These are phyloP conservation scores for Populus davidiana DNA, from an alignment of 345 rosid genomes.

Conservation along the genomic window DNA sequence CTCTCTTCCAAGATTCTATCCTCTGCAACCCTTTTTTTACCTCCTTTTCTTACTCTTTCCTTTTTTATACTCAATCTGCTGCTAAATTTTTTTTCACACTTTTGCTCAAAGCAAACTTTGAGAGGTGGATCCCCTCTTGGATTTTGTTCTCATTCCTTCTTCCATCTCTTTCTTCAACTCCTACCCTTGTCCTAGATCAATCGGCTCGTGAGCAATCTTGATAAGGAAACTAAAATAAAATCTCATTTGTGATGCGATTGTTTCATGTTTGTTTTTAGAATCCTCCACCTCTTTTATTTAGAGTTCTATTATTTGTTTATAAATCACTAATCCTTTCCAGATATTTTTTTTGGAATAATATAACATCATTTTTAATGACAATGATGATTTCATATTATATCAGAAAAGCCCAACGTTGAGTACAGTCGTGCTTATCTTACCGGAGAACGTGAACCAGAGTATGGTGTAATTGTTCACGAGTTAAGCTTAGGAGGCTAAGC, in stretches of 20 bases:
- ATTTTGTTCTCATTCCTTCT: background rate
- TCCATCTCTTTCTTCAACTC: background rate
- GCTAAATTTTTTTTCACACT: background rate
- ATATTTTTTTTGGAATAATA: background rate
- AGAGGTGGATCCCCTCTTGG: background rate
- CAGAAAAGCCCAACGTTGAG: background rate
- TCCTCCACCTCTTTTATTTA: background rate
- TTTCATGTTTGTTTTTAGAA: background rate
- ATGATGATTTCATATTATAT: background rate
- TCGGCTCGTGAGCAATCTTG: background rate
- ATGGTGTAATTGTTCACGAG: background rate
- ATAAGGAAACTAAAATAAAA: background rate
- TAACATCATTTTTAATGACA: background rate
- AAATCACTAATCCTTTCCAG: background rate
- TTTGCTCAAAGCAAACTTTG: background rate
- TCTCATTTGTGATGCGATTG: background rate
- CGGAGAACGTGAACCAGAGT: background rate
- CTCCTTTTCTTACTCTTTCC: background rate
- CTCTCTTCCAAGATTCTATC: background rate
- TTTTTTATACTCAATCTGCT: background rate
- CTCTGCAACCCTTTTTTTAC: background rate
- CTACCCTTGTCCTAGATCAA: background rate
- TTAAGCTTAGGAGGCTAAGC: background rate
- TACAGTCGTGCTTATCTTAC: background rate
- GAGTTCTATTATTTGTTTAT: background rate